Evolutionary conservation across 2,329 filamentous ascomycete species (phyloP).

Genomic region (Cadophora gregata): DNA sequence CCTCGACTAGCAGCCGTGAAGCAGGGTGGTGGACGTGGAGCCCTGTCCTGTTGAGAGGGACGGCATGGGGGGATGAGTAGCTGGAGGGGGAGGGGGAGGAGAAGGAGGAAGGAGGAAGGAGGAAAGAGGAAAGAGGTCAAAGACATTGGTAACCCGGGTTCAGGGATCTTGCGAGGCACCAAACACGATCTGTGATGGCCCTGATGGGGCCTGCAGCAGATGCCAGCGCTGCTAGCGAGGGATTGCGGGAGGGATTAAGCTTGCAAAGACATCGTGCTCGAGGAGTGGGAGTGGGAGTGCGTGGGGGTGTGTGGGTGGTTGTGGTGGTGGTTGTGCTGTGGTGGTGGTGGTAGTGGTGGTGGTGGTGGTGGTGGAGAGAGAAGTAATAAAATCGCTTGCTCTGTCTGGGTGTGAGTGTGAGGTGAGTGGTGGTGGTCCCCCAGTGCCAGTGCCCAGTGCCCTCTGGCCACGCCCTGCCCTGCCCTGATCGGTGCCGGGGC

Average conservation of each 20-base stretch:
- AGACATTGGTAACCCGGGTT: conserved; percentile 33
- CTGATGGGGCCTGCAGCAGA: not conserved
- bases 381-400: not conserved
- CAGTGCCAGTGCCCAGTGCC: not conserved
- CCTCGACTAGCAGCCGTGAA: conserved; percentile 26
- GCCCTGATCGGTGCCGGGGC: conserved; percentile 1
- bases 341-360: not conserved
- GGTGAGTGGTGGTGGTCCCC: not conserved
- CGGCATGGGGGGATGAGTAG: not conserved
- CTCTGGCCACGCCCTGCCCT: not conserved
- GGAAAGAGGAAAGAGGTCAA: conserved; percentile 31
- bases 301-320: not conserved
- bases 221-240: conserved; percentile 18
- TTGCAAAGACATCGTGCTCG: not conserved
- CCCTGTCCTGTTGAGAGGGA: not conserved
- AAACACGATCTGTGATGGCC: conserved; percentile 38
- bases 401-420: too few relatives aligned
- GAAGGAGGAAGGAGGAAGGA: not conserved
- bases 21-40: conserved; percentile 5
- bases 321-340: not conserved
- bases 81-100: not conserved
- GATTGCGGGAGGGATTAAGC: conserved; percentile 30
- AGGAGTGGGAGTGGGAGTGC: conserved; percentile 23
- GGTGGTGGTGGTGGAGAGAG: not conserved
- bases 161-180: conserved; percentile 42